Evolutionary conservation across 2,329 filamentous ascomycete species (phyloP).

Genomic region (Aspergillus glaucus): DNA sequence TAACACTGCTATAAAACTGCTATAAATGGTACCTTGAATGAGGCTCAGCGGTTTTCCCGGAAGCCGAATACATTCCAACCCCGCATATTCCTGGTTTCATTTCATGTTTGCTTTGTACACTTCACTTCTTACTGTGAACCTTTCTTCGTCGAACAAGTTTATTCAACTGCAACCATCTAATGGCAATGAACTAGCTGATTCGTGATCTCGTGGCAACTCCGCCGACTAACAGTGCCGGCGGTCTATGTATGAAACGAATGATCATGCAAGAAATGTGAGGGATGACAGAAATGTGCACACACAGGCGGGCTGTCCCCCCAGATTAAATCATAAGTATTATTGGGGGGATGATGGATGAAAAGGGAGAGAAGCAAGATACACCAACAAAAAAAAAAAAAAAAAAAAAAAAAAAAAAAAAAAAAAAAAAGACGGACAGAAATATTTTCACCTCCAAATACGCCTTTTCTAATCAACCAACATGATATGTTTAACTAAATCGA

Average conservation of each 20-base stretch:
- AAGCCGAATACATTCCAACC: neutral
- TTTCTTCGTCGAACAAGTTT: neutral
- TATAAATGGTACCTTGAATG: no score
- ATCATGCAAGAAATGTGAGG: neutral
- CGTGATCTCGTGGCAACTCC: neutral
- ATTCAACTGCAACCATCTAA: constrained; percentile 5
- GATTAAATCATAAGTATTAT: neutral
- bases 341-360: neutral
- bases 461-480: constrained; percentile 2
- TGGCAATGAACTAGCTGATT: neutral
- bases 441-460: constrained; percentile 3
- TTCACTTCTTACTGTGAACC: neutral
- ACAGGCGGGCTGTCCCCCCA: neutral
- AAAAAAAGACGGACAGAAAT: neutral
- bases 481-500: neutral
- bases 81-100: neutral
- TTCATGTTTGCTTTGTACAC: neutral
- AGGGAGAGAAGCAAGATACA: neutral
- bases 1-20: no score
- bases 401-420: neutral
- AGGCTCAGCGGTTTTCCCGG: no score
- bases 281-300: neutral
- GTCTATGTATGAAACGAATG: neutral
- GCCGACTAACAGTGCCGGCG: neutral
- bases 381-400: neutral